Percentiles rank a stretch among this genome's conserved stretches.
Conservation (phyloP, 352 stramenopile species). For the Phytophthora quininea region DNA sequence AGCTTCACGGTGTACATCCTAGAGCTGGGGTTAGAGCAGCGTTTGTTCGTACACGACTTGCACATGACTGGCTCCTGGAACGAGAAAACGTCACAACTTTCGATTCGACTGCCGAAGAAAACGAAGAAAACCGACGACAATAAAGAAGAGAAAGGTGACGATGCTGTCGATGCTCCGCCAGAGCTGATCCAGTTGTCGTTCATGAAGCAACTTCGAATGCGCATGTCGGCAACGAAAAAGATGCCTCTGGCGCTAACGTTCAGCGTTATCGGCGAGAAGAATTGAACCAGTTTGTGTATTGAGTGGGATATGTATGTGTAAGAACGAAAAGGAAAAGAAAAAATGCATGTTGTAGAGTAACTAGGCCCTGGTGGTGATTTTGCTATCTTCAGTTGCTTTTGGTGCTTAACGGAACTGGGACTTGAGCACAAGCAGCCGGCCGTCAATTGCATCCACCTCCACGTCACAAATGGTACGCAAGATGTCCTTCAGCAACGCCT, state of each 20-base stretch:
- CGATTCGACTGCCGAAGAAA: conserved; percentile 40
- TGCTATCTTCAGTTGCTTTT: no score
- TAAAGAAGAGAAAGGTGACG: conserved; percentile 8
- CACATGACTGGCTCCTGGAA: conserved; percentile 53
- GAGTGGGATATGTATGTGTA: neutral
- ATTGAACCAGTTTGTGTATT: neutral
- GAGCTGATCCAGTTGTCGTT: conserved; percentile 55
- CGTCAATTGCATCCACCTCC: conserved; percentile 86
- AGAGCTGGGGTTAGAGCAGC: conserved; percentile 76
- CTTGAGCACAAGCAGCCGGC: conserved; percentile 82
- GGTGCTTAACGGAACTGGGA: conserved; percentile 81
- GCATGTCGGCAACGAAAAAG: conserved; percentile 67
- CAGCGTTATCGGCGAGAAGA: conserved; percentile 49
- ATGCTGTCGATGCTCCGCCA: neutral
- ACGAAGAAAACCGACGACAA: conserved; percentile 11
- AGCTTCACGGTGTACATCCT: conserved; percentile 84
- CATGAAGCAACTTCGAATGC: conserved; percentile 64
- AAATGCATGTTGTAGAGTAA: neutral
- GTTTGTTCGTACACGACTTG: conserved; percentile 58
- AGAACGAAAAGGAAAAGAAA: conserved; percentile 9
- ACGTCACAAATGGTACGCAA: conserved; percentile 88
- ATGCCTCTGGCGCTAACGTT: conserved; percentile 74
- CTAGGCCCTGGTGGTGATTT: no score
- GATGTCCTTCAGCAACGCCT: conserved; percentile 86
- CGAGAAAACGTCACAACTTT: conserved; percentile 53